These are phyloP conservation scores for Trichophyton simii DNA, from an alignment of 2,329 filamentous ascomycete species.

Conservation along the genomic window DNA sequence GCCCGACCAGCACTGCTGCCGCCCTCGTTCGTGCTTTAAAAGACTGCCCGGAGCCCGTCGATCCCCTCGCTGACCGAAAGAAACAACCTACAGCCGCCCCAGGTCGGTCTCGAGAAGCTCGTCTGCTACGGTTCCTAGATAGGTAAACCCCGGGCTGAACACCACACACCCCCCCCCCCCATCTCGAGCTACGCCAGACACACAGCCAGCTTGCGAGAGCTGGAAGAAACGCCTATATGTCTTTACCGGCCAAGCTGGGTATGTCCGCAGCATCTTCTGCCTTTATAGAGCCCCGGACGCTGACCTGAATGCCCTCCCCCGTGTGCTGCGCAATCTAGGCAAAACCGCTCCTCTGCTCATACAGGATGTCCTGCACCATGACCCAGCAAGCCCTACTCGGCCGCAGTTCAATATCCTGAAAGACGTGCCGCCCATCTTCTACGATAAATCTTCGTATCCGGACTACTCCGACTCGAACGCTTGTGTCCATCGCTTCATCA, in stretches of 20 bases:
- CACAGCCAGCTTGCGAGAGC: not conserved
- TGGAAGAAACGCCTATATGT: not conserved
- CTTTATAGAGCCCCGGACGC: not conserved
- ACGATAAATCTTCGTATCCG: conserved; percentile 19
- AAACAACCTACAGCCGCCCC: not conserved
- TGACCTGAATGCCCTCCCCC: not conserved
- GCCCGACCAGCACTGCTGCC: not conserved
- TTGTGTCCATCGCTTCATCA: conserved; percentile 49
- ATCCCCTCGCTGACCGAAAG: not conserved
- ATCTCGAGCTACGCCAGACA: not conserved
- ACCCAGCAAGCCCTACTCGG: conserved; percentile 30
- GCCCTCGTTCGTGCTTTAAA: not conserved
- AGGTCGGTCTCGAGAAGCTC: not conserved
- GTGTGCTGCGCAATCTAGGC: conserved; percentile 23
- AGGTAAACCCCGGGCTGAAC: not conserved
- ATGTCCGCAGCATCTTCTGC: not conserved
- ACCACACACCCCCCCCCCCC: not conserved
- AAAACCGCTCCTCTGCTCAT: conserved; percentile 41
- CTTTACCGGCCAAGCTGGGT: not conserved
- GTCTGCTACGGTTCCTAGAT: not conserved
- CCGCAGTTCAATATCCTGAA: conserved; percentile 45
- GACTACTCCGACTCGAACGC: conserved; percentile 30
- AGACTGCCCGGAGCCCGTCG: not conserved
- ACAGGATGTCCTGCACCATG: conserved; percentile 35
- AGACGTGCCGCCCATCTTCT: conserved; percentile 43